phyloP scores from a whole-genome alignment of 1,284 basidiomycete species.

The Tylopilus sp. region DNA sequence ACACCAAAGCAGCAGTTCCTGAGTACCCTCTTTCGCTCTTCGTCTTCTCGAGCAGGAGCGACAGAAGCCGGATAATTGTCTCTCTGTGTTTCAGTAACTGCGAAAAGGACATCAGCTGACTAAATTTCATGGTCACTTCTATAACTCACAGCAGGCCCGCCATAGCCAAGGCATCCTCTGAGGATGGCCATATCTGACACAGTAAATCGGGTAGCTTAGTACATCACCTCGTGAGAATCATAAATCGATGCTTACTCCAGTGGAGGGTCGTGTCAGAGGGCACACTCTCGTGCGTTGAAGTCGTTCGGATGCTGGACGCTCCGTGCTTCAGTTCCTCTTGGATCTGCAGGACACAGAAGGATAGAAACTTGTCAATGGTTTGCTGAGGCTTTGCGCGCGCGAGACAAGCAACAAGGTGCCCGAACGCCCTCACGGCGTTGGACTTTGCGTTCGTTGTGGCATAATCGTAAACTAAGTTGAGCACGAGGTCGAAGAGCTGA shows the following conservation, averaged over 20 bases:
- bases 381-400: slow-evolving; percentile 75
- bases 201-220: slow-evolving; percentile 7
- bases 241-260: slow-evolving; percentile 66
- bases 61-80: slow-evolving; percentile 65
- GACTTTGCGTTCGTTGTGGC: slow-evolving; percentile 81
- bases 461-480: slow-evolving; percentile 85
- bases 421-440: slow-evolving; percentile 86
- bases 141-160: slow-evolving; percentile 53
- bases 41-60: slow-evolving; percentile 70
- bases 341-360: slow-evolving; percentile 77
- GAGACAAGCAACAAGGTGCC: slow-evolving; percentile 84
- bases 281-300: slow-evolving; percentile 75
- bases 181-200: slow-evolving; percentile 68
- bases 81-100: slow-evolving; percentile 71
- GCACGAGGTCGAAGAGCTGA: slow-evolving; percentile 78
- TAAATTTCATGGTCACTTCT: neutral
- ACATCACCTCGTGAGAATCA: neutral
- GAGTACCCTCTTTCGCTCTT: slow-evolving; percentile 89
- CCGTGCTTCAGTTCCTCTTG: slow-evolving; percentile 85
- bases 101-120: slow-evolving; percentile 7
- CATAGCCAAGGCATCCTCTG: slow-evolving; percentile 73
- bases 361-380: slow-evolving; percentile 77
- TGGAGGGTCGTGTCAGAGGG: slow-evolving; percentile 90
- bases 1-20: slow-evolving; percentile 75
- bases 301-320: slow-evolving; percentile 88